Percentiles rank a stretch among this genome's conserved stretches.
phyloP scores from a whole-genome alignment of 23 red algal genomes.

The Gracilariopsis chorda region DNA sequence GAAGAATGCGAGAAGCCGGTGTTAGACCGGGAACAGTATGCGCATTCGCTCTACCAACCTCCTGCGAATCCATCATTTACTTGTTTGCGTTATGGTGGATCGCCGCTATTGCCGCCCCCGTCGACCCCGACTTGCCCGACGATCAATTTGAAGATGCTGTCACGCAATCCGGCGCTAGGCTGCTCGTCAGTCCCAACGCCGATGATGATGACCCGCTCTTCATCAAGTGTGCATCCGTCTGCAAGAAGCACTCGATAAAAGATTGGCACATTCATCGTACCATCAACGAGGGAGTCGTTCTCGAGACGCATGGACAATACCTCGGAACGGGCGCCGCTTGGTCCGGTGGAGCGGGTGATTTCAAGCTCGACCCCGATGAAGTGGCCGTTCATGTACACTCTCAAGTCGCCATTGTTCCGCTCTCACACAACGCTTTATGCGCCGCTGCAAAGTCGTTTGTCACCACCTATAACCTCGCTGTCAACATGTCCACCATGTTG shows the following conservation, averaged over 20 bases:
- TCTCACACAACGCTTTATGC: conserved; percentile 58
- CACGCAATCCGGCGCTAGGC: conserved; percentile 9
- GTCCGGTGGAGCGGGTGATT: conserved; percentile 72
- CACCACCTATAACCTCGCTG: conserved; percentile 47
- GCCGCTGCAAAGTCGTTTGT: conserved; percentile 68
- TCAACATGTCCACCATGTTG: conserved; percentile 62
- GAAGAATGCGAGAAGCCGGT: conserved; percentile 62
- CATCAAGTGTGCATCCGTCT: conserved; percentile 31
- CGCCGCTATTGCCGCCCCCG: conserved; percentile 77
- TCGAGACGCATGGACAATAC: conserved; percentile 50
- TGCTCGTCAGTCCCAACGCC: conserved; percentile 41
- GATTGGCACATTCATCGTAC: conserved; percentile 74
- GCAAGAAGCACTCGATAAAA: conserved; percentile 8
- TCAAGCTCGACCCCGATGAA: conserved; percentile 74
- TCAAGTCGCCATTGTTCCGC: conserved; percentile 42
- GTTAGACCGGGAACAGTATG: conserved; percentile 73
- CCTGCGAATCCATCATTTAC: conserved; percentile 72
- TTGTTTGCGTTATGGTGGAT: conserved; percentile 85
- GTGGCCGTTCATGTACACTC: conserved; percentile 47
- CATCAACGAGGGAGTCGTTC: conserved; percentile 68
- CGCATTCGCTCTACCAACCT: conserved; percentile 61
- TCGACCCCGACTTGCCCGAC: conserved; percentile 39
- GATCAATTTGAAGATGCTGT: conserved; percentile 56
- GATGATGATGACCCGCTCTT: conserved; percentile 30
- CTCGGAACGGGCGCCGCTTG: conserved; percentile 64